These are phyloP conservation scores for Ligustrum vulgare DNA, from an alignment of 257 asterid species.

Conservation along the genomic window DNA sequence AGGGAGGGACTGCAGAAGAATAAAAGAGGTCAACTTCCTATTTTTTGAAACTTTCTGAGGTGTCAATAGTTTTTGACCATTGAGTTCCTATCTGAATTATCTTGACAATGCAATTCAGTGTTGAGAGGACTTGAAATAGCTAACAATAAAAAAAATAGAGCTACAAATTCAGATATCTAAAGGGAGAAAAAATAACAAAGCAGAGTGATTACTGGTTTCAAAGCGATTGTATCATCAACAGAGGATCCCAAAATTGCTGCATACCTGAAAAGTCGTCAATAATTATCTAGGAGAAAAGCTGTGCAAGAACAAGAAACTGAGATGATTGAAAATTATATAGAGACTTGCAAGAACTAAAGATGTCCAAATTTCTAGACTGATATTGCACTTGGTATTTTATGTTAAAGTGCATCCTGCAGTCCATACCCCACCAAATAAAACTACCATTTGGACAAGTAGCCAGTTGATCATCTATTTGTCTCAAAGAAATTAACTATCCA, in stretches of 20 bases:
- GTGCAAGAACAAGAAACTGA: slow-evolving; percentile 5
- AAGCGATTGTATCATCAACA: slow-evolving; percentile 53
- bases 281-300: slow-evolving; percentile 18
- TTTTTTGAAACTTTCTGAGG: background rate
- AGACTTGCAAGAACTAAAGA: slow-evolving; percentile 16
- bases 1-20: slow-evolving; percentile 68
- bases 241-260: slow-evolving; percentile 97
- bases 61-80: slow-evolving; percentile 18
- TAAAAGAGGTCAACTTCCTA: slow-evolving; percentile 23
- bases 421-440: slow-evolving; percentile 14
- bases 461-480: background rate
- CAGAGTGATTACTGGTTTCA: slow-evolving; percentile 71
- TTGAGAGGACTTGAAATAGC: slow-evolving; percentile 4
- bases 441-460: background rate
- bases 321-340: background rate
- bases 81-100: slow-evolving; percentile 10
- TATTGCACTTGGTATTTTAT: background rate
- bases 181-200: background rate
- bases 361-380: background rate
- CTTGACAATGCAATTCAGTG: slow-evolving; percentile 13
- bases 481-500: background rate
- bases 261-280: slow-evolving; percentile 57
- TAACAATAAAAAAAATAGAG: background rate
- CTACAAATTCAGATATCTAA: slow-evolving; percentile 9
- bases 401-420: background rate